Conservation (phyloP, 345 rosid genomes). For the Syzygium oleosum region DNA sequence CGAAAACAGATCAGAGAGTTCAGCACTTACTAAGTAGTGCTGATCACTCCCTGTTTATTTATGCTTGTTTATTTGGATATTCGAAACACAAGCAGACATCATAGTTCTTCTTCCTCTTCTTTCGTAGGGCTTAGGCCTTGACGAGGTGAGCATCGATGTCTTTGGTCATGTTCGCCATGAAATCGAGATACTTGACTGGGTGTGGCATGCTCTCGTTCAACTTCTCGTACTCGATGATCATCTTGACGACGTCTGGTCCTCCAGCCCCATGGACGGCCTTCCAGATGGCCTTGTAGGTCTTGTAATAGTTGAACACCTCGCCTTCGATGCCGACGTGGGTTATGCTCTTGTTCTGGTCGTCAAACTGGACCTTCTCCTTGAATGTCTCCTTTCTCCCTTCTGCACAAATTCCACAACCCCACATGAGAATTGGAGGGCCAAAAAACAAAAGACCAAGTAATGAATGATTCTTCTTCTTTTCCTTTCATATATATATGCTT, state of each 20-base stretch:
- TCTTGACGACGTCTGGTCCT: not conserved
- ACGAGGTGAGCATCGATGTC: not conserved
- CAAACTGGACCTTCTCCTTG: not conserved
- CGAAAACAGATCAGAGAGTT: not conserved
- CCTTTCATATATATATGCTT: not conserved
- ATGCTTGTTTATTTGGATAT: not conserved
- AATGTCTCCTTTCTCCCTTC: not conserved
- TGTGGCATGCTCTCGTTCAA: constrained; percentile 2
- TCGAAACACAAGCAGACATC: not conserved
- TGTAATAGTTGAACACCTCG: not conserved
- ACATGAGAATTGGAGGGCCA: not conserved
- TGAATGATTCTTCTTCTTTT: not conserved
- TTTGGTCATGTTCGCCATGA: not conserved
- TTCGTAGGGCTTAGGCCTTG: not conserved
- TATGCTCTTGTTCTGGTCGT: not conserved
- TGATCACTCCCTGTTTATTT: not conserved
- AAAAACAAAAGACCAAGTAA: not conserved
- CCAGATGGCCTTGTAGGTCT: not conserved
- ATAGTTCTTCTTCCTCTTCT: not conserved
- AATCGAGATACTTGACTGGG: constrained; percentile 6
- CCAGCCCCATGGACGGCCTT: not conserved
- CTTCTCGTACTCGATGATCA: constrained; percentile 14
- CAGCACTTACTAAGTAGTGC: not conserved
- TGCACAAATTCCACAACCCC: not conserved
- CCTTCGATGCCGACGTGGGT: not conserved